phyloP scores from a whole-genome alignment of 2,329 filamentous ascomycete species.

The Cryphonectria naterciae region DNA sequence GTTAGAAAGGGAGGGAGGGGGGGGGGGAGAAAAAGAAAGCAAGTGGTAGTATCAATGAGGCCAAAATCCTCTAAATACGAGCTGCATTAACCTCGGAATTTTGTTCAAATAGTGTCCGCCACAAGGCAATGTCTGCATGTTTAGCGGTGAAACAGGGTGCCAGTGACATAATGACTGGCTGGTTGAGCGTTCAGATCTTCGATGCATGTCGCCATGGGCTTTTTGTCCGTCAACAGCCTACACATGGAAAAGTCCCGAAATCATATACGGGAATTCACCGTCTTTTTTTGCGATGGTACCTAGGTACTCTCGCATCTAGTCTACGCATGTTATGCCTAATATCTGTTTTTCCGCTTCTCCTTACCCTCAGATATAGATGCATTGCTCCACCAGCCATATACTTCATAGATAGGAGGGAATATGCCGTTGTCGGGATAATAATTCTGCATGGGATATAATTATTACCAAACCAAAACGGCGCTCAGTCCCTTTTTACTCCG shows the following conservation, averaged over 20 bases:
- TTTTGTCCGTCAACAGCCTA: neutral
- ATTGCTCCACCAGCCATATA: constrained; percentile 1
- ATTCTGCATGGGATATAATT: neutral
- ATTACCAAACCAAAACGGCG: neutral
- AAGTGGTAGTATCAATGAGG: neutral
- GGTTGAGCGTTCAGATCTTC: neutral
- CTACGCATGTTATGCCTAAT: neutral
- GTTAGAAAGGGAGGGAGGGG: no score
- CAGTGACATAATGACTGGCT: neutral
- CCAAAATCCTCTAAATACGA: neutral
- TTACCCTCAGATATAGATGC: neutral
- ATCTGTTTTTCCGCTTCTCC: neutral
- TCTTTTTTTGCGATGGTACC: neutral
- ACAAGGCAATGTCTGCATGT: neutral
- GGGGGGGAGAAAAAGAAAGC: neutral
- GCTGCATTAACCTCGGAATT: neutral
- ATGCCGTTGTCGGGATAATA: neutral
- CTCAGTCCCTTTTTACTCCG: neutral
- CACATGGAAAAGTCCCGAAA: neutral
- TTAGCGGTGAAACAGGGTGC: neutral
- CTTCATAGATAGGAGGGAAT: no score
- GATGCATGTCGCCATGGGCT: neutral
- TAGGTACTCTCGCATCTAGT: neutral
- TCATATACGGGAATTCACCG: no score
- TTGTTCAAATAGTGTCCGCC: neutral